Conservation (phyloP, 2,329 filamentous ascomycete species). For the Beauveria australis region DNA sequence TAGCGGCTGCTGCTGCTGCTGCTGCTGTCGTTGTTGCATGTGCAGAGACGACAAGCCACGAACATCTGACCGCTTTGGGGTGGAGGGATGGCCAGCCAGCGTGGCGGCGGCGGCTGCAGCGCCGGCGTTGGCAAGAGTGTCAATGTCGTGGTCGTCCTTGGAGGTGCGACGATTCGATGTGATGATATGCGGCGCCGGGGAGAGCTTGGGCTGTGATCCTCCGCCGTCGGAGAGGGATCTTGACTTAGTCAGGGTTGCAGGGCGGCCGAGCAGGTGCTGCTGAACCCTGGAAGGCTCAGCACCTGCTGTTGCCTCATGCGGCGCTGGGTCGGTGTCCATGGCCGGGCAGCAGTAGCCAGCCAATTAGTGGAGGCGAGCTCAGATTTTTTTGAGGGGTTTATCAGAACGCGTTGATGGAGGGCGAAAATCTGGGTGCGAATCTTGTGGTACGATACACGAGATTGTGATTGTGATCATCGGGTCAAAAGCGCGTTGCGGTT, state of each 20-base stretch:
- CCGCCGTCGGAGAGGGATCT: constrained; percentile 59
- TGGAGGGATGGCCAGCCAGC: constrained; percentile 45
- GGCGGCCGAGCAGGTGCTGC: constrained; percentile 19
- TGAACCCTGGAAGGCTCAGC: constrained; percentile 5
- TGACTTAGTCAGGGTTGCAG: constrained; percentile 40
- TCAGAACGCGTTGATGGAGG: background rate
- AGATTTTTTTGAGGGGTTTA: background rate
- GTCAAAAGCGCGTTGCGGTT: too few species aligned
- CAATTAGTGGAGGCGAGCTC: background rate
- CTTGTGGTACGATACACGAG: background rate
- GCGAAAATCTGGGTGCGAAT: background rate
- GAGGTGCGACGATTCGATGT: constrained; percentile 47
- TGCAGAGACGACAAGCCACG: constrained; percentile 46
- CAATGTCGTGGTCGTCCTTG: constrained; percentile 58
- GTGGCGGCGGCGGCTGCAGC: constrained; percentile 14
- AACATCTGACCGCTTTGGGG: constrained; percentile 62
- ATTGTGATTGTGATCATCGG: background rate
- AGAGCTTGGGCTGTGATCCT: constrained; percentile 46
- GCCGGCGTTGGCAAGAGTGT: background rate
- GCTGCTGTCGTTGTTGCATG: constrained; percentile 17
- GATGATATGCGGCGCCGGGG: constrained; percentile 49
- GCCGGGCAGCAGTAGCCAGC: background rate
- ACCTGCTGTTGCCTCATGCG: constrained; percentile 6
- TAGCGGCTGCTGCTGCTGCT: background rate
- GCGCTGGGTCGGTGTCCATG: constrained; percentile 8